Conservation (phyloP, 331 rosid genomes). For the Dryas integrifolia region DNA sequence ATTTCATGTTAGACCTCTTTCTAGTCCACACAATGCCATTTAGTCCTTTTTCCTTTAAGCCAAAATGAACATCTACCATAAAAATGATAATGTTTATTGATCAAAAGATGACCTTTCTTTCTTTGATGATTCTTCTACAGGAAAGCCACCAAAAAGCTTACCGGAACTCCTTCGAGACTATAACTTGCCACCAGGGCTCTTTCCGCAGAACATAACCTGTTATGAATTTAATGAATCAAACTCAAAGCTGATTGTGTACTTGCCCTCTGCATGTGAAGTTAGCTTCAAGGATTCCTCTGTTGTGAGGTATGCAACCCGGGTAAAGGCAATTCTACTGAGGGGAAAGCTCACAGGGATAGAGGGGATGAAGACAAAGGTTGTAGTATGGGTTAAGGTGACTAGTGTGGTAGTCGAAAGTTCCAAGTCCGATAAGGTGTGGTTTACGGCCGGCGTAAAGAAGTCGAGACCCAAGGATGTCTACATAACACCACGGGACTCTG, state of each 20-base stretch:
- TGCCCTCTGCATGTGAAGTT: slow-evolving; percentile 75
- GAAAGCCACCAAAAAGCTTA: slow-evolving; percentile 65
- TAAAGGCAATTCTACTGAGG: slow-evolving; percentile 64
- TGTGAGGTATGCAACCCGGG: slow-evolving; percentile 62
- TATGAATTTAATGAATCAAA: slow-evolving; percentile 72
- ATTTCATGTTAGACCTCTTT: background rate
- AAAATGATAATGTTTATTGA: background rate
- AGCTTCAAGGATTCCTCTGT: slow-evolving; percentile 82
- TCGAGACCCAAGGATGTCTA: slow-evolving; percentile 69
- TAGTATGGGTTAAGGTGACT: slow-evolving; percentile 88
- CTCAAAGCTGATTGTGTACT: slow-evolving; percentile 65
- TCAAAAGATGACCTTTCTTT: background rate
- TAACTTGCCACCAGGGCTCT: slow-evolving; percentile 80
- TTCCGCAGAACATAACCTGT: slow-evolving; percentile 72
- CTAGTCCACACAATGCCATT: background rate
- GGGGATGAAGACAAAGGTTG: slow-evolving; percentile 87
- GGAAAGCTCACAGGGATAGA: slow-evolving; percentile 76
- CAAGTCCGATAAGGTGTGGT: slow-evolving; percentile 78
- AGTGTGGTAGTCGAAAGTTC: slow-evolving; percentile 66
- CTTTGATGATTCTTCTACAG: slow-evolving; percentile 37
- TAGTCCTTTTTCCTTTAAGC: background rate
- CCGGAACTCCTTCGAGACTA: slow-evolving; percentile 82
- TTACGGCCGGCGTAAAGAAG: slow-evolving; percentile 84
- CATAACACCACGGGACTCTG: slow-evolving; percentile 48
- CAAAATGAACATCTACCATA: background rate